Percentiles rank a stretch among this genome's conserved stretches.
phyloP scores from a whole-genome alignment of 768 basidiomycete species.

The Kockovaella imperatae region DNA sequence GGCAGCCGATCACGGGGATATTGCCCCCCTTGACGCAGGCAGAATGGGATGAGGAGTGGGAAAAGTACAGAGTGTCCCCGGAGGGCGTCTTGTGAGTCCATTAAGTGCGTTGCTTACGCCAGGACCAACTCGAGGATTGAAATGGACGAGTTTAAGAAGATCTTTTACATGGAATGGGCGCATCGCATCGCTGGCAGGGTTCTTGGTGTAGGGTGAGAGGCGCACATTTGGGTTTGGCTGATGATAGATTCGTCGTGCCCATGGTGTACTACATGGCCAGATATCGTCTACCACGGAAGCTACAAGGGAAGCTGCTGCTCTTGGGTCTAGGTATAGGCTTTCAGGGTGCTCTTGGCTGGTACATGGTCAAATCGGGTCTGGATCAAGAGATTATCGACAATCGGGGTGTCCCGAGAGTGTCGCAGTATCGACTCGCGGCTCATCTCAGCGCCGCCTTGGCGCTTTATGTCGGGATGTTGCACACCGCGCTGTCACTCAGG shows the following conservation, averaged over 20 bases:
- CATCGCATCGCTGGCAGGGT: constrained; percentile 88
- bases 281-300: constrained; percentile 58
- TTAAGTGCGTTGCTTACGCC: constrained; percentile 6
- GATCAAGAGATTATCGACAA: constrained; percentile 71
- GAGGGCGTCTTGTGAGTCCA: constrained; percentile 83
- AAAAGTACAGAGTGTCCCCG: constrained; percentile 83
- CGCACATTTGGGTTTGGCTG: constrained; percentile 52
- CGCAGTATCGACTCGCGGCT: constrained; percentile 90
- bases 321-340: constrained; percentile 76
- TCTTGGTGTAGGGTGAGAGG: constrained; percentile 43
- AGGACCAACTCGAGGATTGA: constrained; percentile 85
- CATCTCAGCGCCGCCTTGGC: constrained; percentile 86
- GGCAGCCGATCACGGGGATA: constrained; percentile 84
- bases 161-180: constrained; percentile 97
- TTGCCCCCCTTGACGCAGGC: constrained; percentile 67
- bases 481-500: constrained; percentile 63
- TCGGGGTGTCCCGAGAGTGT: constrained; percentile 84
- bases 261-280: constrained; percentile 69
- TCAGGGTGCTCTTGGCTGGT: constrained; percentile 93
- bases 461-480: constrained; percentile 89
- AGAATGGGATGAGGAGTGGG: constrained; percentile 81
- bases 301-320: constrained; percentile 60
- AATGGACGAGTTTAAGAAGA: constrained; percentile 84
- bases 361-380: constrained; percentile 97
- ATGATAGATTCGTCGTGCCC: constrained; percentile 65